Evolutionary conservation across 75 land plant genomes (phyloP), one percentile per base, ranked within the genome.

Genomic region (Selaginella moellendorffii): DNA sequence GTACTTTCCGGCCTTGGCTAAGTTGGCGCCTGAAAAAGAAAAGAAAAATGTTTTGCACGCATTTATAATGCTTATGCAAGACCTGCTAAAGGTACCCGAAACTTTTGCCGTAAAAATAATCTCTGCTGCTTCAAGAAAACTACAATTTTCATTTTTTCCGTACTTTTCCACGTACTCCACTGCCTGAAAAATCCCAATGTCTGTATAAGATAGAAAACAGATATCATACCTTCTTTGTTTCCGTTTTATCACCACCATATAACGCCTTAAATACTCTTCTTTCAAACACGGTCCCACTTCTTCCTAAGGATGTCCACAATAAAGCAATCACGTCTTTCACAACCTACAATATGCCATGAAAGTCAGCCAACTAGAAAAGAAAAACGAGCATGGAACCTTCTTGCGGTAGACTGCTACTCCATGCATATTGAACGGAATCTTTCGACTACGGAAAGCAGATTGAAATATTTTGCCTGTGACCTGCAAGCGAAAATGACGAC

Each of bases 71-170:
- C 14, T n/a, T n/a, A 9, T 29, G 1, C 12, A 30, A 29, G 5
- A 91, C 98, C 98, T 93, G 71, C 72, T 88, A 53, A 93, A 93
- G 63, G 86, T 93, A 63, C 96, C 98, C 0, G 96, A 93, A 52
- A 93, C 65, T 74, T 93, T 93, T 54, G 98, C 86, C 36, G 65
- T 68, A 54, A 93, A 93, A 20, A 93, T 80, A 28, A 76, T 83
- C 56, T 42, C 53, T 31, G 98, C 89, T 60, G 87, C 90, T 62
- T 82, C 69, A 52, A 81, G 19, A 72, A 93, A 93, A 64, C 76
- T 79, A 67, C 80, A 76, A 31, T 81, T 80, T 24, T 71, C 74
- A 26, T 59, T 58, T 29, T 72, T 80, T 30, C 85, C 74, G 31
- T 84, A 69, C 62, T 85, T 93, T 18, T 85, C 87, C 46, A 93